phyloP scores from a whole-genome alignment of 306 rosid species.

The Prunus fruticosa region DNA sequence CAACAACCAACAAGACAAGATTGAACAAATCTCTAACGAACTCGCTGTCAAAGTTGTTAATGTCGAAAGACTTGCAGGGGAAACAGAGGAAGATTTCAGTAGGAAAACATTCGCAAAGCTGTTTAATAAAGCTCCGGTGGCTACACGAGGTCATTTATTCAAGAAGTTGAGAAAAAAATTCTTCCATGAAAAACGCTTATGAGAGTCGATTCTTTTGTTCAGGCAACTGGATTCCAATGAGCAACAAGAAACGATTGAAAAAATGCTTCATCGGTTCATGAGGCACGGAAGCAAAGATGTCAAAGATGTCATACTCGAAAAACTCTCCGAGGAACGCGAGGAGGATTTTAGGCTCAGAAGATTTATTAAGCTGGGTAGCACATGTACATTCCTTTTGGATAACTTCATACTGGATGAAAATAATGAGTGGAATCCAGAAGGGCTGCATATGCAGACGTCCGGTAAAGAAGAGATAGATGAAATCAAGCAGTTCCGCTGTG shows the following conservation, averaged over 20 bases:
- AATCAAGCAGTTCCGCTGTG: neutral
- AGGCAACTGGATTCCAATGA: neutral
- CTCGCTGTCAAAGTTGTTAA: neutral
- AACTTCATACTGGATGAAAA: too few species aligned
- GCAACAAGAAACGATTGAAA: neutral
- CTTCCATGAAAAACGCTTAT: neutral
- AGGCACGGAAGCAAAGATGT: neutral
- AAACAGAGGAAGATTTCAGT: neutral
- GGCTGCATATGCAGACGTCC: neutral
- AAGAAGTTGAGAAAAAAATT: neutral
- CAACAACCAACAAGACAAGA: neutral
- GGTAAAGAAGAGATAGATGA: neutral
- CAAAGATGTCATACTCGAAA: neutral
- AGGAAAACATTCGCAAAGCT: neutral
- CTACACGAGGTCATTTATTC: neutral
- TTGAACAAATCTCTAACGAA: neutral
- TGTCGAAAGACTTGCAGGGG: neutral
- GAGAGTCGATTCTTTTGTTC: neutral
- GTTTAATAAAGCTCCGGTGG: neutral
- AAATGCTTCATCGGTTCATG: neutral
- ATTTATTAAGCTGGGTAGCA: neutral
- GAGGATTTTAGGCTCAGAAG: conserved; percentile 1
- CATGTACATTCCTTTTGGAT: neutral
- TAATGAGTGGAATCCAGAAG: too few species aligned
- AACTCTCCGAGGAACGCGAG: neutral